phyloP scores from a whole-genome alignment of 2,329 filamentous ascomycete genomes.

The Camillea tinctor region DNA sequence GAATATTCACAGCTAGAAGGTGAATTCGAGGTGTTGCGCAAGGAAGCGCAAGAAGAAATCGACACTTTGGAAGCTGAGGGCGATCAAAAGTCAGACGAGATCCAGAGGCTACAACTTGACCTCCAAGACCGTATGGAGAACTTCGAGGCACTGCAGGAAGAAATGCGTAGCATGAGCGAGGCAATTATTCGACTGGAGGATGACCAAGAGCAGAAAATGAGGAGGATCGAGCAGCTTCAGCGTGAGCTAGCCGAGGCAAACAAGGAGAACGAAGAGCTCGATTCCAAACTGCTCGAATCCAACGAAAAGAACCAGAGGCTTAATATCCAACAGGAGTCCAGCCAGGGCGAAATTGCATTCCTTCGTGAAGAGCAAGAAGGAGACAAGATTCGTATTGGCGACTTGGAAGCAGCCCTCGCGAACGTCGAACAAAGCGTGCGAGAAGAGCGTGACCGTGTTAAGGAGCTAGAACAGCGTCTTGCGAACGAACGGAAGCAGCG shows the following conservation, averaged over 20 bases:
- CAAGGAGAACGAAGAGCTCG: slow-evolving; percentile 80
- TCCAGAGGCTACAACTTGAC: slow-evolving; percentile 67
- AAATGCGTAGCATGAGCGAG: slow-evolving; percentile 91
- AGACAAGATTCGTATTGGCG: slow-evolving; percentile 97
- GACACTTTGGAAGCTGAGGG: slow-evolving; percentile 68
- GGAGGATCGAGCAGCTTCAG: slow-evolving; percentile 79
- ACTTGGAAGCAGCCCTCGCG: slow-evolving; percentile 80
- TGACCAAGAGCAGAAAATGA: slow-evolving; percentile 75
- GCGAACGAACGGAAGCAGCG: slow-evolving; percentile 79
- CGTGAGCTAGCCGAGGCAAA: slow-evolving; percentile 81
- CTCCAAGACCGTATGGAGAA: slow-evolving; percentile 78
- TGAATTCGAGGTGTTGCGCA: slow-evolving; percentile 60
- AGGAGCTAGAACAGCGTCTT: slow-evolving; percentile 72
- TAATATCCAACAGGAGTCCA: slow-evolving; percentile 87
- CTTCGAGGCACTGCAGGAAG: slow-evolving; percentile 85
- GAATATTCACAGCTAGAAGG: slow-evolving; percentile 58
- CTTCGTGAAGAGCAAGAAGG: slow-evolving; percentile 93
- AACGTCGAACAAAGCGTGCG: slow-evolving; percentile 76
- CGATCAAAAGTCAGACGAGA: slow-evolving; percentile 70
- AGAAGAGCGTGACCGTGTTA: slow-evolving; percentile 76
- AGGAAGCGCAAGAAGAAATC: slow-evolving; percentile 65
- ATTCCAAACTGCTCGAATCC: slow-evolving; percentile 78
- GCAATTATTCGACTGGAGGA: slow-evolving; percentile 85
- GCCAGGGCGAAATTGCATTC: slow-evolving; percentile 91
- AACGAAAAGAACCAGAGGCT: slow-evolving; percentile 86